A percentile compares a stretch with the other conserved stretches of the same genome.
phyloP scores from a whole-genome alignment of 2,329 filamentous ascomycete species.

The Trichothecium roseum region DNA sequence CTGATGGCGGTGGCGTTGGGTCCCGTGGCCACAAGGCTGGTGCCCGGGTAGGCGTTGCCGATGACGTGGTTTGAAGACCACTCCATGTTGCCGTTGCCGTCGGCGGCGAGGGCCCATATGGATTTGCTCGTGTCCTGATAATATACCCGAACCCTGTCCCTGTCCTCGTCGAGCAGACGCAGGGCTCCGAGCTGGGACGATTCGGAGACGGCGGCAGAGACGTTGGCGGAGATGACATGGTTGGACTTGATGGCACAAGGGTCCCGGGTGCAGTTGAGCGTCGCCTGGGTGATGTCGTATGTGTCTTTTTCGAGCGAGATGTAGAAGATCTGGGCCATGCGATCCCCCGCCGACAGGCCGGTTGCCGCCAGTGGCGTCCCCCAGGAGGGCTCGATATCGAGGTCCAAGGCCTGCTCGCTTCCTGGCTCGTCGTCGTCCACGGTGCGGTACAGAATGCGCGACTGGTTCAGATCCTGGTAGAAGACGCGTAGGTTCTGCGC shows the following conservation, averaged over 20 bases:
- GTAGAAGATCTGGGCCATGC: slow-evolving; percentile 9
- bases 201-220: slow-evolving; percentile 7
- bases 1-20: slow-evolving; percentile 5
- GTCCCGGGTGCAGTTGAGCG: slow-evolving; percentile 8
- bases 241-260: slow-evolving; percentile 8
- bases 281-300: slow-evolving; percentile 8
- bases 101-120: slow-evolving; percentile 7
- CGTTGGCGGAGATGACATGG: slow-evolving; percentile 8
- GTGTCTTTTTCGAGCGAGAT: slow-evolving; percentile 7
- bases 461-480: slow-evolving; percentile 11
- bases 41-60: slow-evolving; percentile 3
- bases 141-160: slow-evolving; percentile 8
- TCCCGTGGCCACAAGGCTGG: slow-evolving; percentile 6
- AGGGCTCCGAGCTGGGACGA: slow-evolving; percentile 9
- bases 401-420: slow-evolving; percentile 6
- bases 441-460: slow-evolving; percentile 8
- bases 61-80: slow-evolving; percentile 2
- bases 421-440: slow-evolving; percentile 5
- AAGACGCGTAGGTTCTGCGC: slow-evolving; percentile 9
- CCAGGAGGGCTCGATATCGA: slow-evolving; percentile 9
- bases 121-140: slow-evolving; percentile 10
- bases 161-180: slow-evolving; percentile 4
- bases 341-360: slow-evolving; percentile 6
- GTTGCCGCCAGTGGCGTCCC: slow-evolving; percentile 10
- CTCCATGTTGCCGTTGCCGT: neutral